Evolutionary conservation across 225 moss, liverwort and hornwort genomes (phyloP).

Genomic region (Asterella californica): DNA sequence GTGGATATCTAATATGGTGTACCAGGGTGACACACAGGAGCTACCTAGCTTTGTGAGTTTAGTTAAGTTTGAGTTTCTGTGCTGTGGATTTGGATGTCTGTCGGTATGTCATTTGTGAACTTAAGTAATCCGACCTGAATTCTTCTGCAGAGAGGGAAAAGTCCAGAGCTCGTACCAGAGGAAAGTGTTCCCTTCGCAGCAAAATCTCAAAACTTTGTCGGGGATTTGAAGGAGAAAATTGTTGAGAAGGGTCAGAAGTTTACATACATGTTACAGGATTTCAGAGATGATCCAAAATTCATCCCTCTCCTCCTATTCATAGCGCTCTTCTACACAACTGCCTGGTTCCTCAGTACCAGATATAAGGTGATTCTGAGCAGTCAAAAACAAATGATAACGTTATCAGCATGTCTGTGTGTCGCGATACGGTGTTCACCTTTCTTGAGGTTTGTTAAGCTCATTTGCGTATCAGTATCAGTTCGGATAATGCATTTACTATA

Average conservation of each 20-base stretch:
- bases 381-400: background rate
- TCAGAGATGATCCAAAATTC: conserved; percentile 32
- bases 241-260: conserved; percentile 19
- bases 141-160: conserved; percentile 40
- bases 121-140: background rate
- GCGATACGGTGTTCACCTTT: background rate
- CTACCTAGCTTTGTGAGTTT: conserved; percentile 57
- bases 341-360: conserved; percentile 24
- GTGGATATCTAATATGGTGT: conserved; percentile 70
- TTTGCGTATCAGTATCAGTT: background rate
- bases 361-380: conserved; percentile 1
- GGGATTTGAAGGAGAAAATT: conserved; percentile 21
- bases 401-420: background rate
- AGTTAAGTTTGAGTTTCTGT: background rate
- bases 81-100: background rate
- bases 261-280: conserved; percentile 19
- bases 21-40: conserved; percentile 55
- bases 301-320: conserved; percentile 31
- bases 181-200: conserved; percentile 26
- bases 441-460: background rate
- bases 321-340: conserved; percentile 26
- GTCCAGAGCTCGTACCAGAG: conserved; percentile 42
- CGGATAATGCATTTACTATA: background rate
- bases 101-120: background rate
- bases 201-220: conserved; percentile 28